These are phyloP conservation scores for Citrus hindsii DNA, from an alignment of 345 rosid species.

Conservation along the genomic window DNA sequence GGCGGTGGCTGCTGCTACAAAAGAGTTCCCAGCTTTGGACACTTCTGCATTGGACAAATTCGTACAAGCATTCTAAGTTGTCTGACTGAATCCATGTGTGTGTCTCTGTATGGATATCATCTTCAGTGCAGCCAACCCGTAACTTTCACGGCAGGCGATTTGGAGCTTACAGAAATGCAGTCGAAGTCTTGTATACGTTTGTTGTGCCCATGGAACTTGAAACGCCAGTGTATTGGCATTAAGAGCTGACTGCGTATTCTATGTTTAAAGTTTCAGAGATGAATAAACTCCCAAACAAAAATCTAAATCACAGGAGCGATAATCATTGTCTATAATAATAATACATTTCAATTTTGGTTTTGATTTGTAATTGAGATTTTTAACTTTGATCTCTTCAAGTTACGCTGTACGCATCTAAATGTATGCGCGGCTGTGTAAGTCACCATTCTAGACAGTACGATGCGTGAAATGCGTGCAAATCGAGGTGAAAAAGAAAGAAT, in stretches of 20 bases:
- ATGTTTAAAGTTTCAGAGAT: not conserved
- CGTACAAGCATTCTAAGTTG: conserved; percentile 27
- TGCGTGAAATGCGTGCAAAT: no score
- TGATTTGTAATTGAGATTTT: not conserved
- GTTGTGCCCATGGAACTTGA: not conserved
- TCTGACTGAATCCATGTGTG: not conserved
- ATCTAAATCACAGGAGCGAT: not conserved
- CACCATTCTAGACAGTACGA: no score
- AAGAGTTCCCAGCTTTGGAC: conserved; percentile 80
- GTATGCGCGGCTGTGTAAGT: not conserved
- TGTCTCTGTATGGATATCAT: not conserved
- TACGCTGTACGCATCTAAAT: not conserved
- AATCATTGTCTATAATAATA: not conserved
- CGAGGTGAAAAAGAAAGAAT: no score
- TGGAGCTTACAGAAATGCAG: not conserved
- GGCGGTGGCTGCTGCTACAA: conserved; percentile 53
- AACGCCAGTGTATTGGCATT: not conserved
- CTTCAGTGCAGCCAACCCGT: not conserved
- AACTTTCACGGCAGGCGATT: not conserved
- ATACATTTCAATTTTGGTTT: not conserved
- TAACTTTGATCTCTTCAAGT: not conserved
- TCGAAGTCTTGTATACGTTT: not conserved
- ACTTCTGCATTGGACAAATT: conserved; percentile 69
- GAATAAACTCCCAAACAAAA: not conserved
- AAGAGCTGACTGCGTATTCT: not conserved